Evolutionary conservation across 2,329 filamentous ascomycete genomes (phyloP), one percentile per base, ranked within the genome.

Genomic region (Epicoccum nigrum): DNA sequence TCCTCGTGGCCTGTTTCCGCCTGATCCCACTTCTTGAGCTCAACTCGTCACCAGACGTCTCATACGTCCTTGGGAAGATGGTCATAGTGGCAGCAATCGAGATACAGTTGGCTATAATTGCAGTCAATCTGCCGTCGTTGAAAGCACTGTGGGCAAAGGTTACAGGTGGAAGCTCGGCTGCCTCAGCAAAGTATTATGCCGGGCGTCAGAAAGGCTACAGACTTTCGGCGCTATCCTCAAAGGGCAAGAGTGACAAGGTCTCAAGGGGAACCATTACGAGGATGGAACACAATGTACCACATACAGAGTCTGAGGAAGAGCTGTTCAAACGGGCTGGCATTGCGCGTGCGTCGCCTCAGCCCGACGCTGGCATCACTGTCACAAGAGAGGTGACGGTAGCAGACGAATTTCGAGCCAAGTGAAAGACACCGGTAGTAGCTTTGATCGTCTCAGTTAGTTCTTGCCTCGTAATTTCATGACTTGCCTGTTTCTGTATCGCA

Each of bases 71-170:
- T 7, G 70, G 70, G 4, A 68, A 67, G 37, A 67, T 72, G 53
- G 55, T 68, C 48, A 68, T 72, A 17, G 58, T 72, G 15, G 65
- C 70, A 2, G 60, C 60, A 13, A 42, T 70, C 20, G 69, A 73
- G 40, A 62, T 73, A 31, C 59, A 70, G 40, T 52, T 68, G 13
- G 71, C 67, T 16, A 63, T 73, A 28, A 45, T 72, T 23, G 65
- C 70, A 4, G 63, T 68, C 44, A 73, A 72, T 54, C 58, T 71
- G 31, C 70, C 69, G 0, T 56, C 59, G 2, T 42, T 71, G n/a
- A 67, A 70, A 41, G 65, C 66, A 4, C 63, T 74, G 20, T 73
- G 64, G 54, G 64, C 56, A 19, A 45, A 35, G 20, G 21, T 60
- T 1, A 53, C 46, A 2, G 53, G 56, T 3, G 51, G 41, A 7